phyloP scores from a whole-genome alignment of 768 basidiomycete species.

The Naematelia encephala region DNA sequence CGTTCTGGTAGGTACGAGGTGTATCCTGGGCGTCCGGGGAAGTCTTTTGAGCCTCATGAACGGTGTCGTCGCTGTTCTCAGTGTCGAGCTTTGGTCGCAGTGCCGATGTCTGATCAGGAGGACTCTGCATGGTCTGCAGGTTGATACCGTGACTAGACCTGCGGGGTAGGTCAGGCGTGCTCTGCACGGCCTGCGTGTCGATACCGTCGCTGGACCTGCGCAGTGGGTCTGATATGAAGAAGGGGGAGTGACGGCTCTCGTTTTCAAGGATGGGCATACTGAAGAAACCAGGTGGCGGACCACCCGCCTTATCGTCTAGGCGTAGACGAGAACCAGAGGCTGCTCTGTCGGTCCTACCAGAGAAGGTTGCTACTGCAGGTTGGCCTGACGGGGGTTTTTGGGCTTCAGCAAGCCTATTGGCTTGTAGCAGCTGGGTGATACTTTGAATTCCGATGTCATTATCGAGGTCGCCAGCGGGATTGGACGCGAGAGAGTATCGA shows the following conservation, averaged over 20 bases:
- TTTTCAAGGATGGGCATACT: constrained; percentile 9
- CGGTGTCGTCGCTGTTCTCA: constrained; percentile 1
- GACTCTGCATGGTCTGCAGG: no score
- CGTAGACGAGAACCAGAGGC: not conserved
- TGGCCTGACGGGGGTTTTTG: constrained; percentile 2
- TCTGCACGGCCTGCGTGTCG: not conserved
- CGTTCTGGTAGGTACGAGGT: constrained; percentile 10
- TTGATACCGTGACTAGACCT: no score
- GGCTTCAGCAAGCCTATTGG: not conserved
- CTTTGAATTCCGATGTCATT: constrained; percentile 23
- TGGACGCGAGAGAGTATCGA: not conserved
- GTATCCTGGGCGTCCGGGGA: not conserved
- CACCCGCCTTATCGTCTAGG: not conserved
- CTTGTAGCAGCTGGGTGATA: constrained; percentile 28
- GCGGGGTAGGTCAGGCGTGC: not conserved
- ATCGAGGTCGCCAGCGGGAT: not conserved
- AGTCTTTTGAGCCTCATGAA: not conserved
- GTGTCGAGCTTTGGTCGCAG: not conserved
- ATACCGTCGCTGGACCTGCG: constrained; percentile 20
- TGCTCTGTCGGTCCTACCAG: constrained; percentile 17
- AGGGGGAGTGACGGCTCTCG: constrained; percentile 12
- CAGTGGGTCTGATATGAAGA: constrained; percentile 12
- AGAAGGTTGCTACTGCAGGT: constrained; percentile 14
- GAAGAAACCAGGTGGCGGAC: constrained; percentile 16
- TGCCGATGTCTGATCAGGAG: constrained; percentile 4